phyloP scores from a whole-genome alignment of 164 flowering plant genomes.

The Aristolochia fimbriata region DNA sequence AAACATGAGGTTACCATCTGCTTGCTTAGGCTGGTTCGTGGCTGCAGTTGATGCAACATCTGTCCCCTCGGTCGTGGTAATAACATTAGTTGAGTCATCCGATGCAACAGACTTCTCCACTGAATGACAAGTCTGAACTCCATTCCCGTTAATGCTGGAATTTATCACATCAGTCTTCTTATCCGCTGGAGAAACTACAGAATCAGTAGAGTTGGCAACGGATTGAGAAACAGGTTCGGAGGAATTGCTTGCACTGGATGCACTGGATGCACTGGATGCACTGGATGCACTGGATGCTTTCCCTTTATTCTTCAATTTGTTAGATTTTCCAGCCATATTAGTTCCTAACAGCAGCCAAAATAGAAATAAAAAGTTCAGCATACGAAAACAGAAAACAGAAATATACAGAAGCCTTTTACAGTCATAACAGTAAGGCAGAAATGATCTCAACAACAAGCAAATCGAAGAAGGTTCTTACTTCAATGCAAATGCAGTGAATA shows the following conservation, averaged over 20 bases:
- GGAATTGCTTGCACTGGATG: constrained; percentile 29
- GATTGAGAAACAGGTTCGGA: constrained; percentile 19
- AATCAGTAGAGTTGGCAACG: constrained; percentile 9
- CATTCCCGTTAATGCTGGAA: constrained; percentile 24
- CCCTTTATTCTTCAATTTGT: constrained; percentile 39
- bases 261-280: constrained; percentile 28
- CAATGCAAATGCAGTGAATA: no score
- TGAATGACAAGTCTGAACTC: constrained; percentile 9
- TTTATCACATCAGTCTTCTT: constrained; percentile 13
- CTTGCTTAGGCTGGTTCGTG: constrained; percentile 11
- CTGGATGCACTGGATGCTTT: constrained; percentile 32
- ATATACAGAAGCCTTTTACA: no score
- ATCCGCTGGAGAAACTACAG: constrained; percentile 18
- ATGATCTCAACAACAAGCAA: no score
- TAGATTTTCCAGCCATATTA: constrained; percentile 85
- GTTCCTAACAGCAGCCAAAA: constrained; percentile 6
- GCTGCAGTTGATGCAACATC: constrained; percentile 5
- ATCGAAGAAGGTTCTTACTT: no score
- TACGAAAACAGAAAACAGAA: not conserved
- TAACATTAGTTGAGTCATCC: constrained; percentile 1
- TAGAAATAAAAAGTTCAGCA: not conserved
- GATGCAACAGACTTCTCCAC: not conserved
- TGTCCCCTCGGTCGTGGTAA: constrained; percentile 5
- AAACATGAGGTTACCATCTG: constrained; percentile 14
- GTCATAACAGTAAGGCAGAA: no score